These are phyloP conservation scores for Pezicula neosporulosa DNA, from an alignment of 2,329 filamentous ascomycete genomes.

Conservation along the genomic window DNA sequence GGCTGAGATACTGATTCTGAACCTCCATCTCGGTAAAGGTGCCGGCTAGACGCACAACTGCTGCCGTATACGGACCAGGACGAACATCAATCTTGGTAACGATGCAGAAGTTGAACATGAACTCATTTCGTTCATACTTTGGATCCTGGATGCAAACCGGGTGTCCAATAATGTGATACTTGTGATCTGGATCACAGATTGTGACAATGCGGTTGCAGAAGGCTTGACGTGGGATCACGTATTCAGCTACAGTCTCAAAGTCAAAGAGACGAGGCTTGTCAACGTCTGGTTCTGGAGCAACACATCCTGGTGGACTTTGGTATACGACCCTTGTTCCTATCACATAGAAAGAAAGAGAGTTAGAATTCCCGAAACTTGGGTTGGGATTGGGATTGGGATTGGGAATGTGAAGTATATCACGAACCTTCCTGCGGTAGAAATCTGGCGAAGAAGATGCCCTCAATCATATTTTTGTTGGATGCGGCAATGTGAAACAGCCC, in stretches of 20 bases:
- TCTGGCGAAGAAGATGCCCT: slow-evolving; percentile 67
- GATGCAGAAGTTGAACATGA: slow-evolving; percentile 97
- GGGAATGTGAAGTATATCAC: slow-evolving; percentile 1
- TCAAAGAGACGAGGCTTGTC: slow-evolving; percentile 67
- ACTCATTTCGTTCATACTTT: slow-evolving; percentile 87
- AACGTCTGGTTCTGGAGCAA: slow-evolving; percentile 45
- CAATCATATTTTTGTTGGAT: slow-evolving; percentile 49
- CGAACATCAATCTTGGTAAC: slow-evolving; percentile 70
- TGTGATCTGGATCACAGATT: slow-evolving; percentile 66
- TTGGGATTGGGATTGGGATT: no score
- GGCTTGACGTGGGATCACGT: slow-evolving; percentile 90
- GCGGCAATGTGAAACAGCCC: no score
- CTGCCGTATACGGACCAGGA: slow-evolving; percentile 75
- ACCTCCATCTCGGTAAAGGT: slow-evolving; percentile 89
- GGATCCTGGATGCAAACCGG: slow-evolving; percentile 83
- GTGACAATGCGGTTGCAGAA: slow-evolving; percentile 91
- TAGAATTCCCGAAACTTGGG: background rate
- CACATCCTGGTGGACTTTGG: slow-evolving; percentile 60
- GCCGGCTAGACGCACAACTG: slow-evolving; percentile 80
- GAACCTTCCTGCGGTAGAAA: slow-evolving; percentile 65
- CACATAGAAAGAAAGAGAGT: background rate
- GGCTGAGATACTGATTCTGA: slow-evolving; percentile 79
- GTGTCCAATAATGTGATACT: slow-evolving; percentile 78
- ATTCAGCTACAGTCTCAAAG: slow-evolving; percentile 83
- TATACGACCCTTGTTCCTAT: slow-evolving; percentile 60